These are phyloP conservation scores for Cyphellophora europaea DNA, from an alignment of 2,329 filamentous ascomycete species.

Conservation along the genomic window DNA sequence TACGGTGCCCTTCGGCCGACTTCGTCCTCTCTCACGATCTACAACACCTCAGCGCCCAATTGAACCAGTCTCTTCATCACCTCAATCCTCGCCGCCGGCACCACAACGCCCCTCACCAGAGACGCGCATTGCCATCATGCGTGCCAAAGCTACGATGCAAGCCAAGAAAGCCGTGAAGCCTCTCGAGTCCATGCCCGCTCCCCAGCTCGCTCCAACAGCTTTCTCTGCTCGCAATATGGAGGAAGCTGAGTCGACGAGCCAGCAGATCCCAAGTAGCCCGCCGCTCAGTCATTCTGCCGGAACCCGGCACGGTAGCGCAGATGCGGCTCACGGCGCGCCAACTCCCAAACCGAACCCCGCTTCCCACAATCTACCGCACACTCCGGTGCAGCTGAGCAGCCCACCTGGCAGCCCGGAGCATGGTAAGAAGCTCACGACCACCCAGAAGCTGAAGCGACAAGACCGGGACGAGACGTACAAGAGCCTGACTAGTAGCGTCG, in stretches of 20 bases:
- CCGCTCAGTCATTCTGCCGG: conserved; percentile 13
- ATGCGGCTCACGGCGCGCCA: not conserved
- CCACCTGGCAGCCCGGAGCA: not conserved
- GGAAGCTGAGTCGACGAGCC: conserved; percentile 1
- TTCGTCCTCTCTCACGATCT: conserved; percentile 10
- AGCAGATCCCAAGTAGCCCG: not conserved
- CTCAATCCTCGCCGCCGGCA: not conserved
- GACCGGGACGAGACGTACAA: not conserved
- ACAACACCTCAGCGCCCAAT: conserved; percentile 8
- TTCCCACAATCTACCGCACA: not conserved
- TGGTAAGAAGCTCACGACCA: not conserved
- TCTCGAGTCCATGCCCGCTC: conserved; percentile 11
- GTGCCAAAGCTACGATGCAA: conserved; percentile 14
- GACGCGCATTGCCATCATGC: conserved; percentile 11
- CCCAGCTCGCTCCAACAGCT: conserved; percentile 13
- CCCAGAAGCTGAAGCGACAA: not conserved
- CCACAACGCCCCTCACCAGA: conserved; percentile 6
- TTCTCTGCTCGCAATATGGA: conserved; percentile 12
- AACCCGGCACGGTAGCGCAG: not conserved
- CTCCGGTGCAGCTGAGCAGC: conserved; percentile 3
- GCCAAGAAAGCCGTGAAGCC: conserved; percentile 7
- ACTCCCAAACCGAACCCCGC: not conserved
- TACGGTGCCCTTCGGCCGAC: conserved; percentile 14
- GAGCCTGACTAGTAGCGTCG: conserved; percentile 16
- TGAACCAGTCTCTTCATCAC: conserved; percentile 2